Evolutionary conservation across 805 yeast genomes (phyloP).

Genomic region (Sugiyamaella qingdaonensis): DNA sequence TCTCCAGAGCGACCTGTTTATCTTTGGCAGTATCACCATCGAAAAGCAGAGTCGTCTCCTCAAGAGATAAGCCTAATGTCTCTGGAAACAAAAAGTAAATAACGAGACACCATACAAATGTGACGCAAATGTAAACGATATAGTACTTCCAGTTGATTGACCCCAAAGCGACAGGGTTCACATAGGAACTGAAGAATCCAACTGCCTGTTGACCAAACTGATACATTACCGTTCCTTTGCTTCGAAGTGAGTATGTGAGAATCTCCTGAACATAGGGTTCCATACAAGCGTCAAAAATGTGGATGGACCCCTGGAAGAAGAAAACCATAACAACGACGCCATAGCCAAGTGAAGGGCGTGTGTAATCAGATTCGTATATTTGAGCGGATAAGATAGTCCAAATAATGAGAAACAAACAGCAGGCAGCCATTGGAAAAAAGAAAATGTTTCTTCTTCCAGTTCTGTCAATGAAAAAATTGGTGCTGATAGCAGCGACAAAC

Average conservation of each 20-base stretch:
- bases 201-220: conserved; percentile 10
- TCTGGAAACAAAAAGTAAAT: conserved; percentile 39
- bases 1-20: neutral
- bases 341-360: conserved; percentile 3
- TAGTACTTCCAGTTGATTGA: conserved; percentile 44
- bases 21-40: neutral
- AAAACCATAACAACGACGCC: conserved; percentile 19
- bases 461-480: conserved; percentile 8
- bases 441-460: conserved; percentile 1
- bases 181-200: conserved; percentile 30
- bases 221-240: conserved; percentile 37
- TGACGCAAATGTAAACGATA: conserved; percentile 29
- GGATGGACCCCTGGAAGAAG: conserved; percentile 17
- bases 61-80: conserved; percentile 41
- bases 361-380: conserved; percentile 8
- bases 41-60: conserved; percentile 35
- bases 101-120: conserved; percentile 20
- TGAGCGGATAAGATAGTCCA: conserved; percentile 32
- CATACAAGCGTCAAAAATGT: conserved; percentile 1
- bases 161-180: conserved; percentile 39
- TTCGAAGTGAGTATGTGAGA: conserved; percentile 31
- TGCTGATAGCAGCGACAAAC: conserved; percentile 5
- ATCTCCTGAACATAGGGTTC: conserved; percentile 22
- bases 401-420: conserved; percentile 21
- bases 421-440: neutral